A percentile compares a stretch with the other conserved stretches of the same genome.
These are phyloP conservation scores for Phycomyces blakesleeanus DNA, from an alignment of 192 early-diverging fungal species.

Conservation along the genomic window DNA sequence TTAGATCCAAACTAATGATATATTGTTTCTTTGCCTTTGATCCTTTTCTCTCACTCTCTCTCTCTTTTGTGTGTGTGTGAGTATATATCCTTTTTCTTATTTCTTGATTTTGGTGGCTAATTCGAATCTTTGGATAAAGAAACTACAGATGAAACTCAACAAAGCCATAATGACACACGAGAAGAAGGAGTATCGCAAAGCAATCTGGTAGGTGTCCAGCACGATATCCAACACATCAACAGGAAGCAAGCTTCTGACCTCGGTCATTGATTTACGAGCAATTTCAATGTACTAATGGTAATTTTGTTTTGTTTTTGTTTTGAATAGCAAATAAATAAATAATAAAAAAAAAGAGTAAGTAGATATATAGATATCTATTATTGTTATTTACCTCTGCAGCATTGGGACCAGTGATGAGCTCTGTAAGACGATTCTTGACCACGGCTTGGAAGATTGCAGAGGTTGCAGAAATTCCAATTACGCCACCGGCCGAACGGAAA, in stretches of 20 bases:
- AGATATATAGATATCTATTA: not conserved
- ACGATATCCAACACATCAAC: constrained; percentile 19
- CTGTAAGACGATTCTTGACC: constrained; percentile 27
- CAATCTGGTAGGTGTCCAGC: constrained; percentile 19
- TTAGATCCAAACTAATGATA: no score
- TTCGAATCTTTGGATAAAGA: constrained; percentile 22
- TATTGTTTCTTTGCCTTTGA: not conserved
- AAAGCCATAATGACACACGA: constrained; percentile 8
- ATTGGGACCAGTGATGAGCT: constrained; percentile 29
- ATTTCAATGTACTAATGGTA: constrained; percentile 31
- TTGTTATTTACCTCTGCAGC: constrained; percentile 17
- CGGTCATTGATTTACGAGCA: constrained; percentile 31
- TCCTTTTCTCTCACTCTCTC: not conserved
- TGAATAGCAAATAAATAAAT: no score
- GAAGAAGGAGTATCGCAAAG: constrained; percentile 11
- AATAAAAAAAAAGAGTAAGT: not conserved
- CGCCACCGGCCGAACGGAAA: constrained; percentile 49
- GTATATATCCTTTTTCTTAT: no score
- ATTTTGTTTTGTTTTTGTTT: no score
- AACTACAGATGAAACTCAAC: constrained; percentile 10
- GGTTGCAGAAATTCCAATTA: constrained; percentile 52
- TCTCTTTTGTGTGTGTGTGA: no score
- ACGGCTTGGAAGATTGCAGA: constrained; percentile 42
- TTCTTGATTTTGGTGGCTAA: constrained; percentile 16
- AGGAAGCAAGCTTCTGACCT: constrained; percentile 19